Evolutionary conservation across 805 yeast species (phyloP), one percentile per base, ranked within the genome.

Genomic region (Kluyveromyces siamensis): DNA sequence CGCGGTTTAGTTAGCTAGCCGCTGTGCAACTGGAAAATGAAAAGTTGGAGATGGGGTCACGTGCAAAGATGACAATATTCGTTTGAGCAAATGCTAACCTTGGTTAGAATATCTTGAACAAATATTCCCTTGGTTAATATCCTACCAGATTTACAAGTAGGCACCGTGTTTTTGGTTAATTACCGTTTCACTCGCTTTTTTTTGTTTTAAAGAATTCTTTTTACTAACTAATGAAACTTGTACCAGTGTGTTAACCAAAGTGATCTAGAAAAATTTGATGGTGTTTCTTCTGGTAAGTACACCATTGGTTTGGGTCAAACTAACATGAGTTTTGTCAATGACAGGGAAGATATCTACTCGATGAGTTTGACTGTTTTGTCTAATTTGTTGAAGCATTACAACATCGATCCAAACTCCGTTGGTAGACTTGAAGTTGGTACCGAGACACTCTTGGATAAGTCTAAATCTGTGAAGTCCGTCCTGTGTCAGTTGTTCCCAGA

Each of bases 231-330:
- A 16, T 37, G 27, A 2, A 2, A 10, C 2, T 40, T 18, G 18
- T 16, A 41, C 14, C 58, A 74, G 74, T 81, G 73, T 59, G 97
- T 93, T 52, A 84, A 79, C 74, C 98, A 93, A 73, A 72, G 82
- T 44, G 98, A 87, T 48, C 74, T 93, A 57, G 99, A 93, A 70
- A 72, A 76, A 55, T 81, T 72, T 60, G 96, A 90, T 66, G 87
- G 85, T 49, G 90, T 91, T 52, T 79, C 98, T 19, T 73, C 85
- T 48, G 99, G 99, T 52, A 93, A 93, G 70, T 93, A 89, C 77
- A 93, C 99, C 65, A 91, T 93, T 69, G 99, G 99, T 45, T 77
- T 93, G 52, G 99, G 99, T 55, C 99, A 93, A 75, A 91, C 96
- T 62, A 88, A 89, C 71, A 93, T 93, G 99, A 80, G 95, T 17